phyloP scores from a whole-genome alignment of 768 basidiomycete species.

The Phallus indusiatus region DNA sequence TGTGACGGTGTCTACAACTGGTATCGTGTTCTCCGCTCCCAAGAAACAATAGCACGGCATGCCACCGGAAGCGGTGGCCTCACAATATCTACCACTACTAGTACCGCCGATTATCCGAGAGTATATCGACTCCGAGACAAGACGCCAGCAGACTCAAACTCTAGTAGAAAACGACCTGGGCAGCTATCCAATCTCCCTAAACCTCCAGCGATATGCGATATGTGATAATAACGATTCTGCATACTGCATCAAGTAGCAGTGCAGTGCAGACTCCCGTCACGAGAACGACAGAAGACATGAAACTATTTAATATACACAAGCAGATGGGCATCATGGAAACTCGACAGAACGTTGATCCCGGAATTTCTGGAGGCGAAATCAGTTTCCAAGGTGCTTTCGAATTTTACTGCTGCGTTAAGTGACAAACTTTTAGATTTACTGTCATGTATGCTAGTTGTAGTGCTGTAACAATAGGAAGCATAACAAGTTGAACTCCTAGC shows the following conservation, averaged over 20 bases:
- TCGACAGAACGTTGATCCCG: too few species aligned
- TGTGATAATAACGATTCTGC: too few species aligned
- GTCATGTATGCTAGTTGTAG: too few species aligned
- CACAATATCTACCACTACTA: conserved; percentile 11
- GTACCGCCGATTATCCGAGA: neutral
- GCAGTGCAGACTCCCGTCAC: too few species aligned
- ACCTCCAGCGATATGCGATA: neutral
- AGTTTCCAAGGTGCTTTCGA: neutral
- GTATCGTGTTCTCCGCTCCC: conserved; percentile 55
- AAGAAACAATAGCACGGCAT: conserved; percentile 53
- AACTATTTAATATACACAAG: too few species aligned
- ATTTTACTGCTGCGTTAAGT: neutral
- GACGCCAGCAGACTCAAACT: neutral
- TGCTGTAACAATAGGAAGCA: too few species aligned
- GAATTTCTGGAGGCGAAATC: too few species aligned
- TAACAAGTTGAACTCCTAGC: too few species aligned
- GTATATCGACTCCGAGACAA: neutral
- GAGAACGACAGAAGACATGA: too few species aligned
- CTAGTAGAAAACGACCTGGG: neutral
- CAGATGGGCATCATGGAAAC: too few species aligned
- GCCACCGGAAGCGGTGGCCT: conserved; percentile 45
- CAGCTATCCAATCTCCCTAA: conserved; percentile 16
- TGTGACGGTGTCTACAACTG: conserved; percentile 63
- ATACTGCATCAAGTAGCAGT: too few species aligned
- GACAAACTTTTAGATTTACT: too few species aligned